Evolutionary conservation across 768 basidiomycete genomes (phyloP).

Genomic region (Porphyrellus cyaneotinctus): DNA sequence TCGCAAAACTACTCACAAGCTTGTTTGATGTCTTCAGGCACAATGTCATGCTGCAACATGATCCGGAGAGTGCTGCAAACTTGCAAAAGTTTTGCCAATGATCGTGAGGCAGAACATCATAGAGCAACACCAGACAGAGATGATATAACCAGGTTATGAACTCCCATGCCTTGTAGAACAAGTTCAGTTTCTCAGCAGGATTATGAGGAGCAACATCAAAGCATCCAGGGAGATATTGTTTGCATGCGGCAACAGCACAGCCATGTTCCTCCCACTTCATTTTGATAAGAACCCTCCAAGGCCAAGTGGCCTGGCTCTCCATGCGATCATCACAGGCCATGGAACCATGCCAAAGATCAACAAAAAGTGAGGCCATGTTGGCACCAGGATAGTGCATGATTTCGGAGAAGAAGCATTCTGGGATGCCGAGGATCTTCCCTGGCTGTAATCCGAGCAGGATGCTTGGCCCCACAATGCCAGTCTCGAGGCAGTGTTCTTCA

Average conservation of each 20-base stretch:
- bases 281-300: background rate
- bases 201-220: background rate
- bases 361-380: background rate
- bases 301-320: background rate
- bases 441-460: background rate
- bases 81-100: constrained; percentile 3
- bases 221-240: background rate
- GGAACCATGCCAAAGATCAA: background rate
- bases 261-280: background rate
- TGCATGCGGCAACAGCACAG: background rate
- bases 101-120: background rate
- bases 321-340: background rate
- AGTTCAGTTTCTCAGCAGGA: background rate
- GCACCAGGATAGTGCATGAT: background rate
- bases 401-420: background rate
- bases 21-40: background rate
- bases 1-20: background rate
- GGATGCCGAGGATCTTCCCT: background rate
- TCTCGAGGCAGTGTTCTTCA: background rate
- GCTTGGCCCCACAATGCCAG: background rate
- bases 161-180: background rate
- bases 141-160: background rate
- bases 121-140: background rate
- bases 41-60: background rate
- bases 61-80: background rate